These are phyloP conservation scores for Penicillium hesseltinei DNA, from an alignment of 2,329 filamentous ascomycete species.

Conservation along the genomic window DNA sequence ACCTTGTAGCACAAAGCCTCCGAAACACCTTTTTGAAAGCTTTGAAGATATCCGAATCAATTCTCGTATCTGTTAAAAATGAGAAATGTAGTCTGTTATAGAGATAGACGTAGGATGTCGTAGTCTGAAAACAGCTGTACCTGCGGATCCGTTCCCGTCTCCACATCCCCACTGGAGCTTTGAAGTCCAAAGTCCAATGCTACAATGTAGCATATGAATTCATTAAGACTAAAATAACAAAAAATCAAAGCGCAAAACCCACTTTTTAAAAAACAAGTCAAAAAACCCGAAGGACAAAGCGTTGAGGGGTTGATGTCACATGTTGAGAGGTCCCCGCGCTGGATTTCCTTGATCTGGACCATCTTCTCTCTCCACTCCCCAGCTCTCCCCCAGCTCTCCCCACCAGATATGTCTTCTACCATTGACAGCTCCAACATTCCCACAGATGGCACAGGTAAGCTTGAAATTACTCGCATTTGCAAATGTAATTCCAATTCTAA, in stretches of 20 bases:
- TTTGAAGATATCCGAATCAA: background rate
- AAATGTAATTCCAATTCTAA: background rate
- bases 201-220: background rate
- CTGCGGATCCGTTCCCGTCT: constrained; percentile 10
- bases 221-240: too few relatives aligned
- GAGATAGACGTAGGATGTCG: background rate
- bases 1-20: background rate
- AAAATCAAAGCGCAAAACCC: background rate
- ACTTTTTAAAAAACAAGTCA: background rate
- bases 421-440: constrained; percentile 8
- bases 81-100: too few relatives aligned
- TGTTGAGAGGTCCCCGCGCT: constrained; percentile 12
- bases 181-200: background rate
- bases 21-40: background rate
- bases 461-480: background rate
- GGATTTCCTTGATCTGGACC: constrained; percentile 11
- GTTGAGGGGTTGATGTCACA: constrained; percentile 19
- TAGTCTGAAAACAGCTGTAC: background rate
- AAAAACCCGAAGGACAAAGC: constrained; percentile 6
- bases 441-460: constrained; percentile 24
- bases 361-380: background rate
- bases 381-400: constrained; percentile 2
- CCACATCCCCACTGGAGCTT: constrained; percentile 8
- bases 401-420: constrained; percentile 6
- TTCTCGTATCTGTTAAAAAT: background rate